phyloP scores from a whole-genome alignment of 2,329 filamentous ascomycete species.

The Trichoderma breve region DNA sequence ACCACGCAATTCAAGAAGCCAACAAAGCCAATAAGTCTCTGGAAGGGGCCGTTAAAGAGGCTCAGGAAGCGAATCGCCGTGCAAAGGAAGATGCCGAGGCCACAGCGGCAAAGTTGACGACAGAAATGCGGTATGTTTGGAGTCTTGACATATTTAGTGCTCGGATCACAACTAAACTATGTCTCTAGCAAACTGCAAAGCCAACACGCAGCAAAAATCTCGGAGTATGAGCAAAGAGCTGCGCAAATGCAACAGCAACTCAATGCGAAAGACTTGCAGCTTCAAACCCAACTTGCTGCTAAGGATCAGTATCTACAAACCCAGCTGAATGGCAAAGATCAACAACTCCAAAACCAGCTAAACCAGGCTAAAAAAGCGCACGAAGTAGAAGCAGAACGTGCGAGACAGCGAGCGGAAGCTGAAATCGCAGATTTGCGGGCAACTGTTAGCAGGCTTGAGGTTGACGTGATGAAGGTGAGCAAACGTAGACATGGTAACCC shows the following conservation, averaged over 20 bases:
- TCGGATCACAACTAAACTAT: slow-evolving; percentile 20
- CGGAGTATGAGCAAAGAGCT: slow-evolving; percentile 28
- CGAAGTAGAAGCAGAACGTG: slow-evolving; percentile 50
- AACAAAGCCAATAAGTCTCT: slow-evolving; percentile 47
- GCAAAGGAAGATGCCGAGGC: slow-evolving; percentile 54
- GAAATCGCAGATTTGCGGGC: slow-evolving; percentile 63
- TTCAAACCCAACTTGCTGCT: slow-evolving; percentile 31
- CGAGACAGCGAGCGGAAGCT: slow-evolving; percentile 52
- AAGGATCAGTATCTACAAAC: slow-evolving; percentile 8
- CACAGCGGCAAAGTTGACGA: slow-evolving; percentile 32
- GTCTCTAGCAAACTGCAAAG: slow-evolving; percentile 31
- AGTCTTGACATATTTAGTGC: not conserved
- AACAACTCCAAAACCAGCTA: slow-evolving; percentile 33
- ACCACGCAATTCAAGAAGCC: slow-evolving; percentile 48
- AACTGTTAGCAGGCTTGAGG: slow-evolving; percentile 60
- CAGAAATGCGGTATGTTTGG: slow-evolving; percentile 52
- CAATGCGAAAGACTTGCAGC: slow-evolving; percentile 28
- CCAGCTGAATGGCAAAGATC: slow-evolving; percentile 26
- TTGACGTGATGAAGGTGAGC: slow-evolving; percentile 58
- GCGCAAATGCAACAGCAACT: slow-evolving; percentile 22
- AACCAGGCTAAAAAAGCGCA: slow-evolving; percentile 42
- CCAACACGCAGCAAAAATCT: slow-evolving; percentile 30
- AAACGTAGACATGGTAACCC: not conserved
- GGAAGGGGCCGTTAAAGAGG: slow-evolving; percentile 62
- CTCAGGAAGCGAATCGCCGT: slow-evolving; percentile 68